Evolutionary conservation across 1,284 basidiomycete species (phyloP).

Genomic region (Anthracocystis walkeri): DNA sequence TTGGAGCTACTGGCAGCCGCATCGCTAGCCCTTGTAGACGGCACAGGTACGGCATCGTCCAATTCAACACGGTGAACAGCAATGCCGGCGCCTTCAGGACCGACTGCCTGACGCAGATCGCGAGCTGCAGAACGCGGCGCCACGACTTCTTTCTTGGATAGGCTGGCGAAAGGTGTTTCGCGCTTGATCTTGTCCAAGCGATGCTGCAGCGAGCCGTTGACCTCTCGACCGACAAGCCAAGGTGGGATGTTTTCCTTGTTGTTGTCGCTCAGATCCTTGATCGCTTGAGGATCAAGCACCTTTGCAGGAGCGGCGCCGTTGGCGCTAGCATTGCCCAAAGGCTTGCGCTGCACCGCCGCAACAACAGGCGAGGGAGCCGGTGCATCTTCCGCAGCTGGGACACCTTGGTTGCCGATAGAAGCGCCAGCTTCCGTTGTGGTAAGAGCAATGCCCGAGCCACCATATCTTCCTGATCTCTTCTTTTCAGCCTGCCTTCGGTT

Average conservation of each 20-base stretch:
- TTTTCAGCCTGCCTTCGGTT: conserved; percentile 67
- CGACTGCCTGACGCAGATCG: conserved; percentile 36
- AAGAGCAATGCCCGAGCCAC: conserved; percentile 39
- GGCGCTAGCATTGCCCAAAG: conserved; percentile 29
- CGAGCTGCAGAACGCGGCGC: conserved; percentile 14
- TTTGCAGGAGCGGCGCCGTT: conserved; percentile 13
- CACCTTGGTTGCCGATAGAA: not conserved
- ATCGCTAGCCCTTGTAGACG: not conserved
- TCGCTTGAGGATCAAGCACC: conserved; percentile 20
- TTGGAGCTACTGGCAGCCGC: conserved; percentile 17
- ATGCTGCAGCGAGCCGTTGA: conserved; percentile 5
- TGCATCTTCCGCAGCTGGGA: conserved; percentile 8
- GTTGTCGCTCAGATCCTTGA: conserved; percentile 36
- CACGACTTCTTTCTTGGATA: conserved; percentile 9
- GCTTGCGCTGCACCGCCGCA: conserved; percentile 24
- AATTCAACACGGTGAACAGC: conserved; percentile 19
- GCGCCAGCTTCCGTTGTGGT: conserved; percentile 1
- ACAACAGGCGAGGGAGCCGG: conserved; percentile 1
- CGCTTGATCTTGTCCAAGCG: conserved; percentile 34
- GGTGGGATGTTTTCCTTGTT: conserved; percentile 58
- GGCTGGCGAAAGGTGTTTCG: conserved; percentile 15
- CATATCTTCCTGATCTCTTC: conserved; percentile 64
- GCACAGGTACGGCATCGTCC: conserved; percentile 4
- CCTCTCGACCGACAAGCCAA: conserved; percentile 23
- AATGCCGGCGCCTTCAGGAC: conserved; percentile 38